Evolutionary conservation across 1,284 basidiomycete species (phyloP).

Genomic region (Jaminaea rosea): DNA sequence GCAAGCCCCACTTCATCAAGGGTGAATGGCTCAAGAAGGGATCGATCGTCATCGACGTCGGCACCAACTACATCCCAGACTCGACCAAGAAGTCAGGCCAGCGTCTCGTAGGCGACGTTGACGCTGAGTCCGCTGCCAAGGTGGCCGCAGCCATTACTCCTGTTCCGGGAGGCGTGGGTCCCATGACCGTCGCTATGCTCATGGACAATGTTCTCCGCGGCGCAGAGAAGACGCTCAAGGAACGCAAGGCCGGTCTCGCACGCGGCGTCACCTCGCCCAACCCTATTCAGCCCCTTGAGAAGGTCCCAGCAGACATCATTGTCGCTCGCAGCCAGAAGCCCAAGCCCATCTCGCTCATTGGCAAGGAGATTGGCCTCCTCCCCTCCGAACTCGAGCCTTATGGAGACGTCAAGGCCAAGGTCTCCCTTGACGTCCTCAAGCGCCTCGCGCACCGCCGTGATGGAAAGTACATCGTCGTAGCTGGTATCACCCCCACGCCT

Average conservation of each 20-base stretch:
- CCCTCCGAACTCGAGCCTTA: slow-evolving; percentile 85
- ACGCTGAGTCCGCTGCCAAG: slow-evolving; percentile 66
- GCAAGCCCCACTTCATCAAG: slow-evolving; percentile 78
- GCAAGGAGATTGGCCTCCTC: slow-evolving; percentile 77
- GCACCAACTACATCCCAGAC: slow-evolving; percentile 87
- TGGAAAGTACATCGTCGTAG: slow-evolving; percentile 93
- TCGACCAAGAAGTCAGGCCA: slow-evolving; percentile 84
- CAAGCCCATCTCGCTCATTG: slow-evolving; percentile 75
- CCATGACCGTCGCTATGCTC: slow-evolving; percentile 97
- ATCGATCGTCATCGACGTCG: slow-evolving; percentile 61
- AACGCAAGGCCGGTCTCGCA: slow-evolving; percentile 68
- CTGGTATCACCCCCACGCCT: slow-evolving; percentile 95
- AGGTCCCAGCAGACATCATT: slow-evolving; percentile 77
- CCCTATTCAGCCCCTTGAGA: slow-evolving; percentile 64
- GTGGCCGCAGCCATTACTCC: slow-evolving; percentile 88
- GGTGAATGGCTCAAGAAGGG: slow-evolving; percentile 94
- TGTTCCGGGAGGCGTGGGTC: slow-evolving; percentile 87
- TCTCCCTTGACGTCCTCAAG: slow-evolving; percentile 79
- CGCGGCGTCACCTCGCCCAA: slow-evolving; percentile 64
- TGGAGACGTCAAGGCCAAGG: slow-evolving; percentile 94
- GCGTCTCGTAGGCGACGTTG: slow-evolving; percentile 91
- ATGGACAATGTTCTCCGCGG: slow-evolving; percentile 88
- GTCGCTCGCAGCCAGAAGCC: slow-evolving; percentile 92
- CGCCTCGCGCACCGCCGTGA: slow-evolving; percentile 76
- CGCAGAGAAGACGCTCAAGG: slow-evolving; percentile 70